Evolutionary conservation across 1,284 basidiomycete species (phyloP).

Genomic region (Hemileia vastatrix): DNA sequence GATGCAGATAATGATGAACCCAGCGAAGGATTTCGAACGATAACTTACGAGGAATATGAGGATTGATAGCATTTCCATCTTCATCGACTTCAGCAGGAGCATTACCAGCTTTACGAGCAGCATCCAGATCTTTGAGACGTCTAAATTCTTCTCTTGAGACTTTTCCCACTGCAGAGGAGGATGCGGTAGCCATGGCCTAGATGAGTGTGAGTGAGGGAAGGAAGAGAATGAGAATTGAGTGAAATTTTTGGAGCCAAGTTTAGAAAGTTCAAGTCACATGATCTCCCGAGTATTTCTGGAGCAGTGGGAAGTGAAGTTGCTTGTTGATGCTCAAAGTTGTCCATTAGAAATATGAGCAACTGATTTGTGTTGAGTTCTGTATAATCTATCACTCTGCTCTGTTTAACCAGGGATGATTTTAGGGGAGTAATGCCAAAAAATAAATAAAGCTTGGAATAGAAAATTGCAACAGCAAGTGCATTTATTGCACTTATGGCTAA

Average conservation of each 20-base stretch:
- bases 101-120: conserved; percentile 84
- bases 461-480: too few relatives aligned
- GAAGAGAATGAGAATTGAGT: not conserved
- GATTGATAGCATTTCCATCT: conserved; percentile 90
- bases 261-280: too few relatives aligned
- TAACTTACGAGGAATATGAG: conserved; percentile 83
- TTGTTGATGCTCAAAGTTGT: too few relatives aligned
- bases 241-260: not conserved
- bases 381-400: too few relatives aligned
- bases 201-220: not conserved
- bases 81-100: conserved; percentile 89
- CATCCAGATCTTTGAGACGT: conserved; percentile 88
- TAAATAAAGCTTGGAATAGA: too few relatives aligned
- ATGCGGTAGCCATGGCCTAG: conserved; percentile 28
- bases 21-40: not conserved
- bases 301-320: too few relatives aligned
- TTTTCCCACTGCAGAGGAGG: conserved; percentile 56
- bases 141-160: conserved; percentile 86
- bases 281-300: too few relatives aligned
- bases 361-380: too few relatives aligned
- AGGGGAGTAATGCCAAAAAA: too few relatives aligned
- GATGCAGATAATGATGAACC: not conserved
- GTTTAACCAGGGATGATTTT: too few relatives aligned
- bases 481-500: too few relatives aligned
- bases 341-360: too few relatives aligned